Evolutionary conservation across 225 moss, liverwort and hornwort genomes (phyloP).

Genomic region (Bryoerythrophyllum caledonicum): DNA sequence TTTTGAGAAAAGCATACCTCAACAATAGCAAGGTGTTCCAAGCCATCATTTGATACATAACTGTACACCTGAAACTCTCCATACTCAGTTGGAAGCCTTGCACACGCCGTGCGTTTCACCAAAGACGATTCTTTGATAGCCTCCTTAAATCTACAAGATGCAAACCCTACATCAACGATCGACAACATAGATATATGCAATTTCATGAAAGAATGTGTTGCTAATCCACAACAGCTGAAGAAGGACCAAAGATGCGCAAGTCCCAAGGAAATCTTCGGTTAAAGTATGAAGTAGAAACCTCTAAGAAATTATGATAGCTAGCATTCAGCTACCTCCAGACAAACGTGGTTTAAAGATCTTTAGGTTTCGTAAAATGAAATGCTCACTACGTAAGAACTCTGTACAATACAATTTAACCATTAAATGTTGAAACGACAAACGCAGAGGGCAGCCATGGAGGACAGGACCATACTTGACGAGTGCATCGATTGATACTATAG

Average conservation of each 20-base stretch:
- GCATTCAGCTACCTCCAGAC: slow-evolving; percentile 7
- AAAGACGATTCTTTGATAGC: slow-evolving; percentile 26
- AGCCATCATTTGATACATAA: slow-evolving; percentile 83
- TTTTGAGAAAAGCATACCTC: slow-evolving; percentile 46
- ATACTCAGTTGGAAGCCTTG: slow-evolving; percentile 80
- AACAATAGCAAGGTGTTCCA: slow-evolving; percentile 91
- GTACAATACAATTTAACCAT: not conserved
- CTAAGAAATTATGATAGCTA: not conserved
- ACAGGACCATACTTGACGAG: slow-evolving; percentile 70
- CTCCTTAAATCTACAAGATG: slow-evolving; percentile 39
- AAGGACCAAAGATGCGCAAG: not conserved
- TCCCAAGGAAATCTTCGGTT: not conserved
- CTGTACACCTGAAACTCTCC: slow-evolving; percentile 81
- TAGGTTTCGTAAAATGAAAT: not conserved
- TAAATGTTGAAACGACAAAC: slow-evolving; percentile 3
- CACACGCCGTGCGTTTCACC: slow-evolving; percentile 74
- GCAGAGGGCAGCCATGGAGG: slow-evolving; percentile 9
- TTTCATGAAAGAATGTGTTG: not conserved
- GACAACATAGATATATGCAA: not conserved
- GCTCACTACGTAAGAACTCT: not conserved
- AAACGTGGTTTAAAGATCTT: not conserved
- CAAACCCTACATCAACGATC: slow-evolving; percentile 20
- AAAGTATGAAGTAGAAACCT: not conserved
- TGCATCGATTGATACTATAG: slow-evolving; percentile 81
- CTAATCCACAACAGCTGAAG: not conserved